Evolutionary conservation across 2,329 filamentous ascomycete species (phyloP), one percentile per base, ranked within the genome.

Genomic region (Ceratocystis huliohia): DNA sequence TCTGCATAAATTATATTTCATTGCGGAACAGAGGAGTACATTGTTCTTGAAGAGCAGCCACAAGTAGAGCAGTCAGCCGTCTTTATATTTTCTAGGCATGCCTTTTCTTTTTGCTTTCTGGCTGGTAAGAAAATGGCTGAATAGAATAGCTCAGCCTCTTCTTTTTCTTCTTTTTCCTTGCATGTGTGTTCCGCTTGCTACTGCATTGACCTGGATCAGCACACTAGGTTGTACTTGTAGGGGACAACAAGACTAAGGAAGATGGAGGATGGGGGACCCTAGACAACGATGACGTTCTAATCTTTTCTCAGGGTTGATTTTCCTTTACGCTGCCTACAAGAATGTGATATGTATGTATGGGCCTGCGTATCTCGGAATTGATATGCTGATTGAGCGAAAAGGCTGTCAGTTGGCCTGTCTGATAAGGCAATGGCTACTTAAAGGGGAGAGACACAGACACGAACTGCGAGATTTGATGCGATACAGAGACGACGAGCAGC

Each of bases 401-500:
- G 53, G n/a, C 53, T 33, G 22, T 30, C 28, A 3, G 22, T 33
- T 22, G 48, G 20, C 2, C 46, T 48, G 46, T 2, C n/a, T 22
- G 50, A 59, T 37, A 8, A 33, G 28, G 1, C n/a, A 5, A 8
- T 17, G 20, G 17, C 28, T 30, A 37, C 30, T 59, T 2, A 37
- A 59, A 59, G 56, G 13, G 20, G 48, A 53, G 48, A 53, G 48
- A 53, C 22, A 53, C 48, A 53, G 48, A 53, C 48, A 53, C 48
- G 48, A 53, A 25, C 48, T 53, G 48, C 48, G 48, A 53, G 48
- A 53, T 53, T 53, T 15, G 48, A 15, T 10, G 8, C 22, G 48
- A 50, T 22, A 20, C 20, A 25, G n/a, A 50, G 6, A 25, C 28
- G 48, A 25, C 22, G 15, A 13, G 17, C 17, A 50, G n/a, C 48